phyloP scores from a whole-genome alignment of 805 yeast genomes.

The Tetrapisispora taiwanensis region DNA sequence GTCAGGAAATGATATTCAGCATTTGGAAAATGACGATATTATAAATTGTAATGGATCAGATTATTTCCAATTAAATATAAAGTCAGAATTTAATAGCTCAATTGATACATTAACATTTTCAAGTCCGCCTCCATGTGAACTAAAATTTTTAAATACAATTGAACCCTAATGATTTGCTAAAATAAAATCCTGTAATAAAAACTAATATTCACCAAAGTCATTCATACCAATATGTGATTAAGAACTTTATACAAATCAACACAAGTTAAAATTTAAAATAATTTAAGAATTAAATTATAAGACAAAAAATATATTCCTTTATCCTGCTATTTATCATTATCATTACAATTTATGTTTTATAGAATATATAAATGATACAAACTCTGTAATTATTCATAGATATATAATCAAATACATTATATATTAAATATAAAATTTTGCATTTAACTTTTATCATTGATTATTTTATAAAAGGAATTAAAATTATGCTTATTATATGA shows the following conservation, averaged over 20 bases:
- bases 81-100: constrained; percentile 1
- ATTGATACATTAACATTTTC: neutral
- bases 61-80: neutral
- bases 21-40: neutral
- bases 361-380: neutral
- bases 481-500: too few relatives aligned
- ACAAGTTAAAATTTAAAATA: too few relatives aligned
- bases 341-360: neutral
- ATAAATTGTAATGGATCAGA: neutral
- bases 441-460: too few relatives aligned
- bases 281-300: too few relatives aligned
- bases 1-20: neutral
- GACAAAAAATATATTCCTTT: too few relatives aligned
- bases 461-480: too few relatives aligned
- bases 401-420: neutral
- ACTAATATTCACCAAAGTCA: too few relatives aligned
- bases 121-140: neutral
- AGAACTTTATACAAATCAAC: neutral
- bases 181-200: neutral
- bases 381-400: neutral
- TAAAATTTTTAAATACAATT: neutral
- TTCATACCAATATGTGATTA: neutral
- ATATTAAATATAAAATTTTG: neutral
- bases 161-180: neutral
- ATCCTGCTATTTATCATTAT: neutral